Evolutionary conservation across 2,329 filamentous ascomycete species (phyloP).

Genomic region (Uncinocarpus reesii): DNA sequence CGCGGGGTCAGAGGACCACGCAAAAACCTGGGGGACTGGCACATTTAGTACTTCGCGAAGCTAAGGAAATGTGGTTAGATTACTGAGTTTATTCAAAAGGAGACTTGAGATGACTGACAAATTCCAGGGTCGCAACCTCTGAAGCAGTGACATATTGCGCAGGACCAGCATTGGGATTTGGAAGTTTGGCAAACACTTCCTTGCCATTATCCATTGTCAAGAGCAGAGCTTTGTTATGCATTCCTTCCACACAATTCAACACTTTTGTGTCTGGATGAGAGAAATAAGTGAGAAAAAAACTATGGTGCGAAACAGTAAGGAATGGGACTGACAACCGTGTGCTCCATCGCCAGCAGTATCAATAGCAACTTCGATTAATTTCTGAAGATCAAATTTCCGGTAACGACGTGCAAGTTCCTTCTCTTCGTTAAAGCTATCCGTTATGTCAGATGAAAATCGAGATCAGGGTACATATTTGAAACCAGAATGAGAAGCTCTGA

Average conservation of each 20-base stretch:
- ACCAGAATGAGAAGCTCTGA: not conserved
- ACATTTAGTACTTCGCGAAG: constrained; percentile 2
- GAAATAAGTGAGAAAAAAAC: not conserved
- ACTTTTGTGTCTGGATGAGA: constrained; percentile 22
- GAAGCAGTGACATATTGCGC: constrained; percentile 19
- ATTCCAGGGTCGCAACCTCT: constrained; percentile 22
- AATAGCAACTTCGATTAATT: constrained; percentile 22
- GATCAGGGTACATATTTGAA: constrained; percentile 1
- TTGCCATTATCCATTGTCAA: constrained; percentile 26
- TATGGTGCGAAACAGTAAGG: not conserved
- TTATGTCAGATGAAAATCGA: not conserved
- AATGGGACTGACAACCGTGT: constrained; percentile 20
- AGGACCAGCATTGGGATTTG: constrained; percentile 24
- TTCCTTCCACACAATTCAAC: constrained; percentile 26
- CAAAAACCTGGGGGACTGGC: constrained; percentile 14
- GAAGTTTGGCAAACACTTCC: constrained; percentile 24
- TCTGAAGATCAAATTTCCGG: constrained; percentile 23
- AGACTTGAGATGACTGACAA: constrained; percentile 18
- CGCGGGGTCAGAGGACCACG: constrained; percentile 12
- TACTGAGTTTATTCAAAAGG: not conserved
- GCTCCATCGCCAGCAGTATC: constrained; percentile 22
- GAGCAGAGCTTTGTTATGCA: constrained; percentile 30
- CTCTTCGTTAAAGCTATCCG: constrained; percentile 23
- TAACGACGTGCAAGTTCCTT: constrained; percentile 24
- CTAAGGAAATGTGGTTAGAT: constrained; percentile 1